Base-by-base conservation (phyloP, 805 yeast genomes). In the Cyberlindnera bimundalis region DNA sequence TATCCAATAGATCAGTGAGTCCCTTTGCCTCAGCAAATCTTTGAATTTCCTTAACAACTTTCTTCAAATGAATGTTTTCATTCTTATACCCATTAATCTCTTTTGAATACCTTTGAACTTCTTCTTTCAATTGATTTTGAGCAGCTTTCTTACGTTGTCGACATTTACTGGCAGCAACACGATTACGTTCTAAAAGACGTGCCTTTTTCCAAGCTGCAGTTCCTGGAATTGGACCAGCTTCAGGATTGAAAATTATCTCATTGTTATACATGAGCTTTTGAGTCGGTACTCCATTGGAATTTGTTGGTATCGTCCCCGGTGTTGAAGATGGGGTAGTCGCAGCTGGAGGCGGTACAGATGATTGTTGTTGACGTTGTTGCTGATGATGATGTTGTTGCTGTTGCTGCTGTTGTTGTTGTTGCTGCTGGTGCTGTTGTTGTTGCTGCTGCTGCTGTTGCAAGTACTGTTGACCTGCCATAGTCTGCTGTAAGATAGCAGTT, bases 141-240 rank as follows among this genome's bases (percentile, higher is more conserved):
- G 86, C 80, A 39, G 79, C 76, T 52, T 80, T 80, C 60, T 79
- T 79, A 29, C 84, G 65, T 52, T 79, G 83, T 49, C 86, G 68
- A 62, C 86, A 79, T 53, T 78, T 79, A 23, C 78, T 73, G 1
- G 86, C 86, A 0, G 86, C 86, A n/a, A 79, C 66, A 45, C 86
- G 61, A 52, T 79, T 79, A 40, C 86, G 61, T 52, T 79, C 84
- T 41, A 79, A 59, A 15, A 79, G 53, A 34, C 84, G 59, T 20
- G 79, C 82, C 46, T 77, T 72, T 55, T 79, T 79, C 83, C 84
- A 79, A 0, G 82, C 83, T 0, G 82, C 74, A 1, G 84, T 79
- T 2, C 85, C 85, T 1, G 84, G 84, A 17, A 75, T 69, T 1
- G 81, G 77, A 5, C 78, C 78, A 41, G 70, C 67, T 43, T 72